phyloP scores from a whole-genome alignment of 208 protist genomes.

The Crithidia fasciculata region DNA sequence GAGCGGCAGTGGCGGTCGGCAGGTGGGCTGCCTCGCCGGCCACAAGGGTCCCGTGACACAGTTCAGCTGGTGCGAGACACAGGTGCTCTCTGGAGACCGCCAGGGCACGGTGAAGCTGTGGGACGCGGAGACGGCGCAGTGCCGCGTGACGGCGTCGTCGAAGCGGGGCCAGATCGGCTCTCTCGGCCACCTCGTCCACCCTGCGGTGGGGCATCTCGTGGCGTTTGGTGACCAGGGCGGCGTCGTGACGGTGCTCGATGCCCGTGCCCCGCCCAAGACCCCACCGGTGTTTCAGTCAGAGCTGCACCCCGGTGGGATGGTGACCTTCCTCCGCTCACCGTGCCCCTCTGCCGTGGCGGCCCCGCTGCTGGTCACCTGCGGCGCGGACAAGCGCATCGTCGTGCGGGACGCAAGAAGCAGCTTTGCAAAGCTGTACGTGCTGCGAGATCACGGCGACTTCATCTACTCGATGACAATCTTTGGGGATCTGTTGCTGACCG shows the following conservation, averaged over 20 bases:
- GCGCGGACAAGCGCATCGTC: slow-evolving; percentile 76
- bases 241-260: slow-evolving; percentile 70
- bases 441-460: slow-evolving; percentile 78
- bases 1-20: slow-evolving; percentile 31
- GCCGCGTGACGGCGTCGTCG: slow-evolving; percentile 48
- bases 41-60: slow-evolving; percentile 82
- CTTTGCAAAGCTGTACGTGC: slow-evolving; percentile 51
- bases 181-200: slow-evolving; percentile 50
- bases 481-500: slow-evolving; percentile 66
- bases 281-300: slow-evolving; percentile 52
- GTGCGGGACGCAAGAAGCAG: slow-evolving; percentile 65
- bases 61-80: slow-evolving; percentile 69
- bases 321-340: slow-evolving; percentile 57
- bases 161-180: slow-evolving; percentile 78
- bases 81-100: slow-evolving; percentile 82
- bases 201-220: slow-evolving; percentile 40
- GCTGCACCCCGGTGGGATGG: slow-evolving; percentile 75
- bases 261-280: slow-evolving; percentile 33
- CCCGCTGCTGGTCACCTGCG: slow-evolving; percentile 73
- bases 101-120: slow-evolving; percentile 77
- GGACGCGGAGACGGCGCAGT: slow-evolving; percentile 70
- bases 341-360: slow-evolving; percentile 25
- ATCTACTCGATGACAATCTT: slow-evolving; percentile 83
- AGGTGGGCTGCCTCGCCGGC: slow-evolving; percentile 63
- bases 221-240: slow-evolving; percentile 81